Evolutionary conservation across 1,139 yeast species (phyloP).

Genomic region (Meyerozyma guilliermondii): DNA sequence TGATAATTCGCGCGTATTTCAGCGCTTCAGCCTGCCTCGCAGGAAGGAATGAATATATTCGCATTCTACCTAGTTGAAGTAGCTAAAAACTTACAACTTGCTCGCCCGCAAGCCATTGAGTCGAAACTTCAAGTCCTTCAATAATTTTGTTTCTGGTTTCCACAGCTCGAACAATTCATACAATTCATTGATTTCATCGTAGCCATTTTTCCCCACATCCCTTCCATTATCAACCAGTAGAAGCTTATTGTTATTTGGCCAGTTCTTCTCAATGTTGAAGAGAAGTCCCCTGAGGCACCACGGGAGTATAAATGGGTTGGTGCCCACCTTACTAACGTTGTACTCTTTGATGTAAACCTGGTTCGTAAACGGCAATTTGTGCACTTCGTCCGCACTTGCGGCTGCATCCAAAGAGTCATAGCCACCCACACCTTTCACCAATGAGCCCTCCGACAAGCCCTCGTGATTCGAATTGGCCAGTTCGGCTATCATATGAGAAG

Average conservation of each 20-base stretch:
- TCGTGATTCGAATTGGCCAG: not conserved
- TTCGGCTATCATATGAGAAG: slow-evolving; percentile 1
- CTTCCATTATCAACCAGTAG: slow-evolving; percentile 22
- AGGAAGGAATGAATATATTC: too few species aligned
- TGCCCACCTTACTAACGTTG: slow-evolving; percentile 35
- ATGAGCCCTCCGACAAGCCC: slow-evolving; percentile 9
- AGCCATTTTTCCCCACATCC: slow-evolving; percentile 30
- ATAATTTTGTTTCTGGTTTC: slow-evolving; percentile 77
- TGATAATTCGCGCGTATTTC: not conserved
- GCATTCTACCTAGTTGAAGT: too few species aligned
- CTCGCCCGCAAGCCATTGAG: slow-evolving; percentile 66
- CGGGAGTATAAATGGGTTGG: slow-evolving; percentile 82
- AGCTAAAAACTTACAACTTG: slow-evolving; percentile 20
- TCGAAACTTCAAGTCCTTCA: slow-evolving; percentile 80
- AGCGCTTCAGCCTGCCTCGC: not conserved
- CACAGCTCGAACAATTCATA: slow-evolving; percentile 73
- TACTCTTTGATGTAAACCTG: slow-evolving; percentile 15
- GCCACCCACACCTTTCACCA: slow-evolving; percentile 18
- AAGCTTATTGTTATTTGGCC: slow-evolving; percentile 33
- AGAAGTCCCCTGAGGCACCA: slow-evolving; percentile 88
- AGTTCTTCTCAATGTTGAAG: slow-evolving; percentile 55
- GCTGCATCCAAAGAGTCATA: slow-evolving; percentile 12
- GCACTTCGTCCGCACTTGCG: slow-evolving; percentile 9
- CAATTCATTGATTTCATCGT: slow-evolving; percentile 53
- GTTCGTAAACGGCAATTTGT: slow-evolving; percentile 23